phyloP scores from a whole-genome alignment of 75 land plant species.

The Larix kaempferi region DNA sequence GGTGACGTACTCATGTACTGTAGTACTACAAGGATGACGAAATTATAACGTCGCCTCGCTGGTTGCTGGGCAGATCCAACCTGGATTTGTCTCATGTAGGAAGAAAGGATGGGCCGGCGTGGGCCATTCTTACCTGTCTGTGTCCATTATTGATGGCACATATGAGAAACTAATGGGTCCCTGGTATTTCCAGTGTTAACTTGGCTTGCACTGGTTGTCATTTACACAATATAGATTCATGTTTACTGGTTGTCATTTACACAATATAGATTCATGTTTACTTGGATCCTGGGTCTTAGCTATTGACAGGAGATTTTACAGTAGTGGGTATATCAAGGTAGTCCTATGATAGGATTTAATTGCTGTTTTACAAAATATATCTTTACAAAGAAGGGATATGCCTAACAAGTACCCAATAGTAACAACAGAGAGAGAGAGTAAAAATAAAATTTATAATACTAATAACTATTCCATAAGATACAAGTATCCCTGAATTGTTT shows the following conservation, averaged over 20 bases:
- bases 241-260: background rate
- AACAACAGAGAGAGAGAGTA: too few species aligned
- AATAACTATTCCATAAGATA: too few species aligned
- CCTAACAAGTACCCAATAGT: too few species aligned
- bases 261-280: background rate
- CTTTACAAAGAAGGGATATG: too few species aligned
- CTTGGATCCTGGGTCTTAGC: background rate
- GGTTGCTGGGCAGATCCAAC: slow-evolving; percentile 8
- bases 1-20: background rate
- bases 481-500: too few species aligned
- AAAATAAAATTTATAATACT: too few species aligned
- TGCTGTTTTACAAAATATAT: too few species aligned
- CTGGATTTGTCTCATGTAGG: background rate
- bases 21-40: background rate
- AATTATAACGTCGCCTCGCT: too few species aligned
- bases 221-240: background rate
- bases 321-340: background rate
- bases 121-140: background rate
- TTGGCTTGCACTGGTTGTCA: background rate
- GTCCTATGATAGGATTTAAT: background rate
- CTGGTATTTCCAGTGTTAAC: background rate
- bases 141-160: background rate
- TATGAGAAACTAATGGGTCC: background rate
- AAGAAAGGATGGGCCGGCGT: too few species aligned
- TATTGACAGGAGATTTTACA: background rate